Percentiles rank a stretch among this genome's conserved stretches.
Conservation (phyloP, 2,329 filamentous ascomycete genomes). For the Aureobasidium sp. region DNA sequence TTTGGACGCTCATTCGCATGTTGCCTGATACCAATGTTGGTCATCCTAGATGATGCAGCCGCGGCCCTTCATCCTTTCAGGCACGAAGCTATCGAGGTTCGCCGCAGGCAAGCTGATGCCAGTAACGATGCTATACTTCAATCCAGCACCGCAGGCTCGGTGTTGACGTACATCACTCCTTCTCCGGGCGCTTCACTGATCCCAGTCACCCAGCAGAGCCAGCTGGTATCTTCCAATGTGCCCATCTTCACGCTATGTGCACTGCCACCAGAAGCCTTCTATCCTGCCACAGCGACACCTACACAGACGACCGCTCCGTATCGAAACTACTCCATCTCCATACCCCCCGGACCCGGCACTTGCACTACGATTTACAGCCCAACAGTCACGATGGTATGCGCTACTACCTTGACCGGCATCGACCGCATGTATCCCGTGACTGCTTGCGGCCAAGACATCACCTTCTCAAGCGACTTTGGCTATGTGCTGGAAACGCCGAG, state of each 20-base stretch:
- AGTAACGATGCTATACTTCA: constrained; percentile 14
- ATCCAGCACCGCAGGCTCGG: constrained; percentile 17
- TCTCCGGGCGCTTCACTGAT: constrained; percentile 37
- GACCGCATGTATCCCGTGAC: constrained; percentile 36
- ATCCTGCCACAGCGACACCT: constrained; percentile 24
- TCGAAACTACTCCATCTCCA: constrained; percentile 31
- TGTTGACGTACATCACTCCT: constrained; percentile 35
- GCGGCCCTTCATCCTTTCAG: constrained; percentile 23
- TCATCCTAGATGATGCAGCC: constrained; percentile 10
- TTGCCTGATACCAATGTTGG: neutral
- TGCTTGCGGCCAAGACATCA: constrained; percentile 38
- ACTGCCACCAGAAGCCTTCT: constrained; percentile 31
- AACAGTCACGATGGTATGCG: constrained; percentile 37
- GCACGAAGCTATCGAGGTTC: constrained; percentile 26
- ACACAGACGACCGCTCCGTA: constrained; percentile 30
- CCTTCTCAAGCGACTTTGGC: constrained; percentile 41
- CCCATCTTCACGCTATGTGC: constrained; percentile 39
- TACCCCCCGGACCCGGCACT: constrained; percentile 27
- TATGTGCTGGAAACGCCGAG: constrained; percentile 35
- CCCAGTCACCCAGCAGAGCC: constrained; percentile 36
- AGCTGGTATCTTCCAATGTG: constrained; percentile 37
- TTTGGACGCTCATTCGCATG: neutral
- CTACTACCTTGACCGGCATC: constrained; percentile 37
- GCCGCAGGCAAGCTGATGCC: constrained; percentile 22
- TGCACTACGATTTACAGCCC: constrained; percentile 38